These are phyloP conservation scores for Coprinellus aureogranulatus DNA, from an alignment of 768 basidiomycete species.

Conservation along the genomic window DNA sequence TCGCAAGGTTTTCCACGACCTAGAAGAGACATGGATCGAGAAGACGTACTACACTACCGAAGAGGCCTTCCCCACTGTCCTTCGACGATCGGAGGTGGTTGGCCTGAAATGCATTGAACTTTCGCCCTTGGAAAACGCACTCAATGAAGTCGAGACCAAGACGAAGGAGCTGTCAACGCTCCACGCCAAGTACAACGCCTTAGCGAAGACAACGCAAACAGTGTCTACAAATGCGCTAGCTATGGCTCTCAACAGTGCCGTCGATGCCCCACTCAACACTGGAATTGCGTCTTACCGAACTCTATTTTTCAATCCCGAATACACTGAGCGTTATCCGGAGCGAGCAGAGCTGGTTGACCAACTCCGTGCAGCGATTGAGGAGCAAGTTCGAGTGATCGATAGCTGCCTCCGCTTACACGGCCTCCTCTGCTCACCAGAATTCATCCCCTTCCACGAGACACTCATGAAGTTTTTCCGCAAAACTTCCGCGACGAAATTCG, in stretches of 20 bases:
- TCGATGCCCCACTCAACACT: slow-evolving; percentile 78
- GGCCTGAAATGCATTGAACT: slow-evolving; percentile 69
- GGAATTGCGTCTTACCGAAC: slow-evolving; percentile 77
- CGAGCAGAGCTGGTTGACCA: slow-evolving; percentile 69
- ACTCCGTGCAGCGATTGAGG: slow-evolving; percentile 72
- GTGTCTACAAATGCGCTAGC: slow-evolving; percentile 79
- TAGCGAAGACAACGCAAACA: slow-evolving; percentile 71
- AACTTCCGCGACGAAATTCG: slow-evolving; percentile 83
- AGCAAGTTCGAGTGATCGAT: slow-evolving; percentile 81
- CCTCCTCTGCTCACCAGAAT: slow-evolving; percentile 78
- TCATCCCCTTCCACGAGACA: slow-evolving; percentile 90
- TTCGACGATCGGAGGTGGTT: slow-evolving; percentile 84
- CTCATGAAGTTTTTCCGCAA: slow-evolving; percentile 82
- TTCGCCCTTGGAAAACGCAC: slow-evolving; percentile 80
- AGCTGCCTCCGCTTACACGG: slow-evolving; percentile 82
- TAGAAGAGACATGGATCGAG: slow-evolving; percentile 77
- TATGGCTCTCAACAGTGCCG: slow-evolving; percentile 83
- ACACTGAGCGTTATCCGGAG: slow-evolving; percentile 65
- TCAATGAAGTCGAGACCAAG: slow-evolving; percentile 77
- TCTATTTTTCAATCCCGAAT: slow-evolving; percentile 71
- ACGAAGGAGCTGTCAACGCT: slow-evolving; percentile 73
- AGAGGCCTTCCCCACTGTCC: slow-evolving; percentile 86
- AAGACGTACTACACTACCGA: slow-evolving; percentile 87
- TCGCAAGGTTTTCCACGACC: slow-evolving; percentile 60
- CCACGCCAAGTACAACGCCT: slow-evolving; percentile 68